Evolutionary conservation across 345 rosid genomes (phyloP).

Genomic region (Gossypium ekmanianum): DNA sequence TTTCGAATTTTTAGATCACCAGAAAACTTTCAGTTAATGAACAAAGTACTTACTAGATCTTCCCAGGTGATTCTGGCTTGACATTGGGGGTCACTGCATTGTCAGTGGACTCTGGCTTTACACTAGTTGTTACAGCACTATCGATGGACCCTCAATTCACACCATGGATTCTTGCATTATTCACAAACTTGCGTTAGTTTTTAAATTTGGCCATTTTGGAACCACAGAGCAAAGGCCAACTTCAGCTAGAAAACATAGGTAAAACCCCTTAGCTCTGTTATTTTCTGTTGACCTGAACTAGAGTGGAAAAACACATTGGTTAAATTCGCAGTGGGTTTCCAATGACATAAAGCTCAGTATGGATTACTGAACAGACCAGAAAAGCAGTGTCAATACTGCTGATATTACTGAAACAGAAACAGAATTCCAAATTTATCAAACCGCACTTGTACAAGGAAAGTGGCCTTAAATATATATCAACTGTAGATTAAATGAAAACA

Average conservation of each 20-base stretch:
- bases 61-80: conserved; percentile 1
- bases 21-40: background rate
- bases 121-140: background rate
- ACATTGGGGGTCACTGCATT: background rate
- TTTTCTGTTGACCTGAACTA: background rate
- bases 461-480: no score
- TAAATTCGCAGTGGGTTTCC: background rate
- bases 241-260: background rate
- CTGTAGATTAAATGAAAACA: no score
- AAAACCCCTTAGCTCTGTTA: background rate
- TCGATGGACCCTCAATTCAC: background rate
- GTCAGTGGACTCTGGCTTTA: background rate
- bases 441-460: no score
- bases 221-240: background rate
- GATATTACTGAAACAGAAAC: background rate
- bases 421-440: background rate
- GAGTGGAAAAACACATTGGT: background rate
- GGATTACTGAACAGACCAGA: background rate
- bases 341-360: background rate
- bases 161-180: background rate
- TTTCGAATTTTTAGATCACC: no score
- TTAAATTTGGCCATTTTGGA: background rate
- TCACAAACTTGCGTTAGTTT: background rate
- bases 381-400: background rate
- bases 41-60: background rate